Evolutionary conservation across 208 protist species (phyloP).

Genomic region (Acanthamoeba healyi): DNA sequence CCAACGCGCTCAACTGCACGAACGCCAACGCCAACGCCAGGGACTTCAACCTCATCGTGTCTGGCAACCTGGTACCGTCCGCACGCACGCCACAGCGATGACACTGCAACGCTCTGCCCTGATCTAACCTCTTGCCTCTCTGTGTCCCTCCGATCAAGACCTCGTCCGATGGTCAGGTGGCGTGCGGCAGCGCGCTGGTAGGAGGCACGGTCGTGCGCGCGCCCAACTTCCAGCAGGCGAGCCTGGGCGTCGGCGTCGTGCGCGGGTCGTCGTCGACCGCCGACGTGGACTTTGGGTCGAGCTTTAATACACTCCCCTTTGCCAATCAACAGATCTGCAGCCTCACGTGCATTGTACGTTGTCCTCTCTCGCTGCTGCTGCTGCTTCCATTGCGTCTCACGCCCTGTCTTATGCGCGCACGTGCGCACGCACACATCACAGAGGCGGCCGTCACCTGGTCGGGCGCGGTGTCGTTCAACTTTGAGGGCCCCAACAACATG

Average conservation of each 20-base stretch:
- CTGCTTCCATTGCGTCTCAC: no score
- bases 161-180: not conserved
- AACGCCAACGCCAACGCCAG: not conserved
- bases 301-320: not conserved
- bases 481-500: not conserved
- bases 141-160: not conserved
- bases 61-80: not conserved
- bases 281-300: not conserved
- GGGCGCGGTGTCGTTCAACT: not conserved
- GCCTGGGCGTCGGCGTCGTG: not conserved
- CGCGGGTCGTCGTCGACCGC: not conserved
- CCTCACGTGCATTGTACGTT: not conserved
- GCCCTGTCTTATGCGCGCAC: no score
- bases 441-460: not conserved
- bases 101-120: no score
- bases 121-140: no score
- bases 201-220: not conserved
- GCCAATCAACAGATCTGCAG: not conserved
- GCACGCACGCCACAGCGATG: not conserved
- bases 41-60: not conserved
- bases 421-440: not conserved
- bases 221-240: not conserved
- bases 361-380: no score
- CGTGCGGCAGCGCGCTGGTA: slow-evolving; percentile 12
- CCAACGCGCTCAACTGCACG: not conserved